Evolutionary conservation across 2,329 filamentous ascomycete genomes (phyloP).

Genomic region (Verticillium albo-atrum): DNA sequence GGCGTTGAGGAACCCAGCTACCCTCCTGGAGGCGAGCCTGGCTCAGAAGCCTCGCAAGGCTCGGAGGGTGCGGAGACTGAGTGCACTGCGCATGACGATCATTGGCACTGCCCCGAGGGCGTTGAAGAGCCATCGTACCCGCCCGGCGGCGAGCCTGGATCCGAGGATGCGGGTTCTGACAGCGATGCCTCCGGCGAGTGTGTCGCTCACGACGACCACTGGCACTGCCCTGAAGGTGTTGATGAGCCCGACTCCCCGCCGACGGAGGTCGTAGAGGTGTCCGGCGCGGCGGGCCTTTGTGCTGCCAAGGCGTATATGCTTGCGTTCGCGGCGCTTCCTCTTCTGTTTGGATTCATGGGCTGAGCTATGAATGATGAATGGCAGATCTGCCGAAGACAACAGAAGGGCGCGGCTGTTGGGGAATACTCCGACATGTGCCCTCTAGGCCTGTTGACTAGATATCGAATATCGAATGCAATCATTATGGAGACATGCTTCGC

Average conservation of each 20-base stretch:
- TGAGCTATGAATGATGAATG: not conserved
- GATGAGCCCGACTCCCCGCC: not conserved
- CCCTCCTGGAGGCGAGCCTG: not conserved
- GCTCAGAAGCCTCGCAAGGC: not conserved
- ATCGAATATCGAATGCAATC: not conserved
- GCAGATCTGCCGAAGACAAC: not conserved
- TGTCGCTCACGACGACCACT: not conserved
- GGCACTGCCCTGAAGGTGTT: conserved; percentile 12
- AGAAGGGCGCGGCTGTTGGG: not conserved
- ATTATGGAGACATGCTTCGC: too few species aligned
- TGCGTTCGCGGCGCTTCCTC: not conserved
- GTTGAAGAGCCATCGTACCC: not conserved
- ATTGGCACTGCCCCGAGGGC: conserved; percentile 8
- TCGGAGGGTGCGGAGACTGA: not conserved
- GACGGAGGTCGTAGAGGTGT: not conserved
- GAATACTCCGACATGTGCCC: not conserved
- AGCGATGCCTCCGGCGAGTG: too few species aligned
- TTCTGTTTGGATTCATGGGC: not conserved
- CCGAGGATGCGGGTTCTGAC: not conserved
- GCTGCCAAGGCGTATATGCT: not conserved
- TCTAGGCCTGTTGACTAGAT: not conserved
- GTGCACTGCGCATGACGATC: conserved; percentile 1
- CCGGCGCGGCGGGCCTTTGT: not conserved
- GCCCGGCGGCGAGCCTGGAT: not conserved
- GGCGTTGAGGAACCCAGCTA: conserved; percentile 3